Percentiles rank a stretch among this genome's conserved stretches.
Evolutionary conservation across 1,284 basidiomycete species (phyloP).

Genomic region (Leccinum subatratum): DNA sequence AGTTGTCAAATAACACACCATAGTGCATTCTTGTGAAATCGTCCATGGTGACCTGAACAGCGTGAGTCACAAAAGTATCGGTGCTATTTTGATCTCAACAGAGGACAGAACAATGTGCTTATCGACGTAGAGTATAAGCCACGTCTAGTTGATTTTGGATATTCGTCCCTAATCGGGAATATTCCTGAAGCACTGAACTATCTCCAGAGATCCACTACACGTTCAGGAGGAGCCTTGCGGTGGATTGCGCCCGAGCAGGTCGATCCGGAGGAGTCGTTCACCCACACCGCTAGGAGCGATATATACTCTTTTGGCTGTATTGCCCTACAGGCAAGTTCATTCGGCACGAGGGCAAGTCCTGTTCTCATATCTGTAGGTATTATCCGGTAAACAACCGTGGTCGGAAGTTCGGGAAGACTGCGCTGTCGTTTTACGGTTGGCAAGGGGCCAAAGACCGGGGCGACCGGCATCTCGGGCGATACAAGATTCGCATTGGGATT

Average conservation of each 20-base stretch:
- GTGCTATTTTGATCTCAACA: too few species aligned
- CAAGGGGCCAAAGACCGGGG: neutral
- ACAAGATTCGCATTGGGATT: neutral
- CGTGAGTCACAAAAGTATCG: too few species aligned
- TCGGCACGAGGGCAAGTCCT: too few species aligned
- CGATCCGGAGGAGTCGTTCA: neutral
- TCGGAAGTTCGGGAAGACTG: neutral
- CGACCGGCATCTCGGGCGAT: neutral
- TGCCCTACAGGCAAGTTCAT: neutral
- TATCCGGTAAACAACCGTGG: neutral
- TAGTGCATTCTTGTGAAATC: too few species aligned
- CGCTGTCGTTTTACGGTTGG: neutral
- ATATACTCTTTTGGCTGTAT: neutral
- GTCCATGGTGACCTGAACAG: too few species aligned
- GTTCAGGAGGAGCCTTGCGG: neutral
- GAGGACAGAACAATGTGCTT: too few species aligned
- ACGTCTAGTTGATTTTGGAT: too few species aligned
- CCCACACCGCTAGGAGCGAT: neutral
- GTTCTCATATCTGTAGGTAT: neutral
- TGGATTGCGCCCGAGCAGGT: neutral
- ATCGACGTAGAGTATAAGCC: too few species aligned
- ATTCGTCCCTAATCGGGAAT: too few species aligned
- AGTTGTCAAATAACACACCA: too few species aligned
- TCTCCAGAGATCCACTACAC: neutral
- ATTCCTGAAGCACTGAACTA: neutral